phyloP scores from a whole-genome alignment of 1,139 yeast species.

The Yamadazyma jaroonii region DNA sequence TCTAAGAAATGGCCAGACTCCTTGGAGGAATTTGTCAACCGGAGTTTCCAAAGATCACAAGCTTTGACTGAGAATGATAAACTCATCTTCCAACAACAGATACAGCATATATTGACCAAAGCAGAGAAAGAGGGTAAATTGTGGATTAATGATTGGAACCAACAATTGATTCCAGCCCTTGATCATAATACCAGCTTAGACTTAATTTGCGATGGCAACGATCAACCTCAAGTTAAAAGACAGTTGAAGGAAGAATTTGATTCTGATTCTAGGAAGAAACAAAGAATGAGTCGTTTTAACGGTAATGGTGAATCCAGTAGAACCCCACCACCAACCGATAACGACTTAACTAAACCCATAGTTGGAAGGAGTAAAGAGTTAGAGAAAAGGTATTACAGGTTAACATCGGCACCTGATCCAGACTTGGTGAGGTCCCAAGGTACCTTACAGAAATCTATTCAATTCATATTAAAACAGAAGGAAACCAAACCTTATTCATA shows the following conservation, averaged over 20 bases:
- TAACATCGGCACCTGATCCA: slow-evolving; percentile 93
- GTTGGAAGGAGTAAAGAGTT: slow-evolving; percentile 63
- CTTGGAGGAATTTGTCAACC: slow-evolving; percentile 30
- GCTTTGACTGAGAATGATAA: slow-evolving; percentile 19
- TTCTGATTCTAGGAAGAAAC: slow-evolving; percentile 40
- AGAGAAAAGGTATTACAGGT: slow-evolving; percentile 76
- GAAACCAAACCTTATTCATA: slow-evolving; percentile 62
- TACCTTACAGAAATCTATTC: slow-evolving; percentile 58
- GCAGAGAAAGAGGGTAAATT: slow-evolving; percentile 50
- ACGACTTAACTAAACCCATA: slow-evolving; percentile 8
- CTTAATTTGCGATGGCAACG: slow-evolving; percentile 8
- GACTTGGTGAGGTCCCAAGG: slow-evolving; percentile 70
- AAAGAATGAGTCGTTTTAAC: slow-evolving; percentile 52
- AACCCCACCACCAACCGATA: not conserved
- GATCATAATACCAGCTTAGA: slow-evolving; percentile 17
- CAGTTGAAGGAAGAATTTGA: slow-evolving; percentile 18
- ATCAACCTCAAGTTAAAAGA: slow-evolving; percentile 1
- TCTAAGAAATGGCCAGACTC: slow-evolving; percentile 29
- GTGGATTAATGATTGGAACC: slow-evolving; percentile 59
- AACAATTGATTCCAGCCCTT: slow-evolving; percentile 54
- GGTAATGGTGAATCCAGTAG: not conserved
- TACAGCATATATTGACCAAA: slow-evolving; percentile 25
- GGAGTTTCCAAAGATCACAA: slow-evolving; percentile 22
- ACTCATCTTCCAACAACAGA: slow-evolving; percentile 25
- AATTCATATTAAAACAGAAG: slow-evolving; percentile 47